These are phyloP conservation scores for Chlorella vulgaris DNA, from an alignment of 139 green algal species.

Conservation along the genomic window DNA sequence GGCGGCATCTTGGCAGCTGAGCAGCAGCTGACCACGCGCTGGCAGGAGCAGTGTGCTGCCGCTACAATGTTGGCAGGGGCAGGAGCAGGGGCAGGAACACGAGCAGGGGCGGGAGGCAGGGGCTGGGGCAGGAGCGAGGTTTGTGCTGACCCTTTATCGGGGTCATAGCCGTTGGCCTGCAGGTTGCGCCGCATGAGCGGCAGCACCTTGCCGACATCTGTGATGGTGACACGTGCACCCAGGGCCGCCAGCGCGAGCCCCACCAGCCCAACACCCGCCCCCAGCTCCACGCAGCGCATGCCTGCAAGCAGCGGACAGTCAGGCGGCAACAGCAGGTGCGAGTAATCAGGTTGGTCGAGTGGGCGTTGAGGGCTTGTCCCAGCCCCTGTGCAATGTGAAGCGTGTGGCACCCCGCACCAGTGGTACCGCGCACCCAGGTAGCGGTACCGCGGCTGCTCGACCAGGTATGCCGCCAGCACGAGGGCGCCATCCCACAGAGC, in stretches of 20 bases:
- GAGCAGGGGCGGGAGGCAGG: no score
- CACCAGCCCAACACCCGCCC: slow-evolving; percentile 51
- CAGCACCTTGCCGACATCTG: slow-evolving; percentile 47
- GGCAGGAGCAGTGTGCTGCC: neutral
- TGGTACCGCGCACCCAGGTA: slow-evolving; percentile 35
- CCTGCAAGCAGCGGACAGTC: slow-evolving; percentile 27
- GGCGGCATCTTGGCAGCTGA: neutral
- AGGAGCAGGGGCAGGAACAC: no score
- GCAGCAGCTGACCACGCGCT: neutral
- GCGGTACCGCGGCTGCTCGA: slow-evolving; percentile 22
- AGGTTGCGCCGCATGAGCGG: slow-evolving; percentile 46
- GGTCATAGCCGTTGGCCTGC: slow-evolving; percentile 34
- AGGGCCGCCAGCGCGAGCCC: slow-evolving; percentile 36
- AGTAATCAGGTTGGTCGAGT: neutral
- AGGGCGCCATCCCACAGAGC: slow-evolving; percentile 57
- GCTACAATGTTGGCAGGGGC: no score
- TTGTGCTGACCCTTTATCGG: neutral
- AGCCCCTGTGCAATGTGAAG: no score
- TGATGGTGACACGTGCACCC: slow-evolving; percentile 42
- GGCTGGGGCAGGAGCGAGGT: no score
- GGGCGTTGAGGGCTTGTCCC: no score
- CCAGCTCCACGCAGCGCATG: slow-evolving; percentile 49
- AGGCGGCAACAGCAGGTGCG: no score
- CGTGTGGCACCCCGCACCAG: no score
- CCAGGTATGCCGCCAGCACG: slow-evolving; percentile 51